Percentiles rank a stretch among this genome's conserved stretches.
phyloP scores from a whole-genome alignment of 2,329 filamentous ascomycete genomes.

The Chlorencoelia australis region DNA sequence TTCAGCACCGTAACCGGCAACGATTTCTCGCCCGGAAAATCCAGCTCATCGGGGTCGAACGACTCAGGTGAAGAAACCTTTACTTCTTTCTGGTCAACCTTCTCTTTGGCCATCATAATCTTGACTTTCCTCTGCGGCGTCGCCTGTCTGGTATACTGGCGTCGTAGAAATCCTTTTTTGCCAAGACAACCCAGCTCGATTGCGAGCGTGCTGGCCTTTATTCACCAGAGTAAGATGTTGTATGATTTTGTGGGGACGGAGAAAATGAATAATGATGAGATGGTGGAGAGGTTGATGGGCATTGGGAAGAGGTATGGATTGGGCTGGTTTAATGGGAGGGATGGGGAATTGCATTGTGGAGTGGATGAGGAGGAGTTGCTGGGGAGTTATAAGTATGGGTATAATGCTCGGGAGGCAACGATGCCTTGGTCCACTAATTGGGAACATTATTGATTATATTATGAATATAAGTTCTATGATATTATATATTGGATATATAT shows the following conservation, averaged over 20 bases:
- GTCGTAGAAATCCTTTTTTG: slow-evolving; percentile 59
- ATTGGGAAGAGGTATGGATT: slow-evolving; percentile 62
- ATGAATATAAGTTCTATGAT: too few relatives aligned
- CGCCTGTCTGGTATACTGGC: slow-evolving; percentile 47
- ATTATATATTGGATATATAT: too few relatives aligned
- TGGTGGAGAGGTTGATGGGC: slow-evolving; percentile 49
- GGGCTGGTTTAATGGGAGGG: slow-evolving; percentile 66
- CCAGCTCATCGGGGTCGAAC: slow-evolving; percentile 17
- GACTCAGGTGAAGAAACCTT: slow-evolving; percentile 50
- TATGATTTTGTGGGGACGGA: slow-evolving; percentile 64
- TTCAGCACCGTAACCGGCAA: slow-evolving; percentile 55
- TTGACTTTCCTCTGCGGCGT: slow-evolving; percentile 47
- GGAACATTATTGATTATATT: slow-evolving; percentile 22
- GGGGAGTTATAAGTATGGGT: slow-evolving; percentile 50
- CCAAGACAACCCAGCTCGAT: slow-evolving; percentile 73
- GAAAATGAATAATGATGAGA: slow-evolving; percentile 42
- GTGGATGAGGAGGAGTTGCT: slow-evolving; percentile 67
- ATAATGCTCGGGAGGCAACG: slow-evolving; percentile 22
- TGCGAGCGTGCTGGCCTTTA: slow-evolving; percentile 63
- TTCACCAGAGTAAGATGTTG: slow-evolving; percentile 73
- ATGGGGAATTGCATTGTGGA: slow-evolving; percentile 64
- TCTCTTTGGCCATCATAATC: slow-evolving; percentile 51
- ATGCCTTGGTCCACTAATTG: slow-evolving; percentile 24
- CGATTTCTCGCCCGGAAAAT: slow-evolving; percentile 36
- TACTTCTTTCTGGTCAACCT: slow-evolving; percentile 55